Base-by-base conservation (phyloP, 345 rosid species). In the Ceriops zippeliana region DNA sequence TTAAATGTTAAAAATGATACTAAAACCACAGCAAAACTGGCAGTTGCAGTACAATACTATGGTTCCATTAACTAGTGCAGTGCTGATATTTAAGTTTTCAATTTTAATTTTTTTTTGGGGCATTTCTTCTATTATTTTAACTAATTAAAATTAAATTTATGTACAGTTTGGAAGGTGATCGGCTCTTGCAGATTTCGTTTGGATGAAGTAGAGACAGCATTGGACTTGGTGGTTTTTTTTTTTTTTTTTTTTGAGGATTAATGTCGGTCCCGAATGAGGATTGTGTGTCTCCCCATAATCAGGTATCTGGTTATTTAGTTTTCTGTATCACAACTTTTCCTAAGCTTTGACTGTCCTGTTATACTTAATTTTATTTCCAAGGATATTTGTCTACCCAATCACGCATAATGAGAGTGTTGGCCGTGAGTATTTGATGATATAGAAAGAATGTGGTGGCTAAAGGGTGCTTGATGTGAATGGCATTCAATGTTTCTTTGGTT, bases 241-340 rank as follows among this genome's bases (percentile, higher is more conserved):
- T 24, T 24, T 24, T 24, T 24, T 24, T 24, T 24, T 42, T 42
- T 42, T 13, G 49, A 42, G 17, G 49, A 56, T 51, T 66, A 70
- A 90, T 90, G 97, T 85, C 92, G 62, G 76, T 60, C 22, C 73
- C 82, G 49, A 76, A 78, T 65, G 95, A 88, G 57, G 90, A 82
- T 61, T 75, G 73, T 61, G 24, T 75, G 66, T 75, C 88, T 66
- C 59, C 81, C 42, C 73, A 79, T 58, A 42, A 83, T 74, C 86
- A 87, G 97, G 97, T 90, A 73, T 66, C 26, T 21, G 2, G 2
- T 54, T 16, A 20, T 46, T 46, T 32, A 15, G n/a, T 24, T 47
- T 11, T 27, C 20, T 0, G 34, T 4, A 5, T 22, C 1, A 15
- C 42, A 20, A 47, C 31, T 31, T 7, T 24, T 3, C 34, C 24